phyloP scores from a whole-genome alignment of 257 asterid species.

The Solanum pennellii region DNA sequence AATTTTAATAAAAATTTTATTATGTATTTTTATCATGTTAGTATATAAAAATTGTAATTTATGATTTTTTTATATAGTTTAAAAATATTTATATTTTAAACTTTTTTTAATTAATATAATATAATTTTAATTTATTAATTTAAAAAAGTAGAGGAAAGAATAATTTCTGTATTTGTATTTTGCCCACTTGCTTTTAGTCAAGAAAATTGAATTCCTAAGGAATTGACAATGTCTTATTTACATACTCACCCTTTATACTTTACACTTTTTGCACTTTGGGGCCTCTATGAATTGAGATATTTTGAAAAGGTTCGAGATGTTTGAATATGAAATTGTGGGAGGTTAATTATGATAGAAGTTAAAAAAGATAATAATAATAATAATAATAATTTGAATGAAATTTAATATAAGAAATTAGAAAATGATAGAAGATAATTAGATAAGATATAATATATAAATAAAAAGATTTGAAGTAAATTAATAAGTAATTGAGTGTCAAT shows the following conservation, averaged over 20 bases:
- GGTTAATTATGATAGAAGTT: no score
- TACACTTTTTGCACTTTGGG: neutral
- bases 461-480: neutral
- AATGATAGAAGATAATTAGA: neutral
- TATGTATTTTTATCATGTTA: no score
- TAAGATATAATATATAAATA: neutral
- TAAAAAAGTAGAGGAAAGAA: no score
- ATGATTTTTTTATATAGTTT: fast-evolving
- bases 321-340: neutral
- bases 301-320: neutral
- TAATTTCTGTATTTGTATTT: neutral
- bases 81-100: no score
- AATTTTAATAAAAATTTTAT: fast-evolving
- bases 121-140: no score
- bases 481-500: fast-evolving
- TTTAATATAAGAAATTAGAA: fast-evolving
- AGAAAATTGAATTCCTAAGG: neutral
- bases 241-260: neutral
- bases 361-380: no score
- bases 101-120: no score
- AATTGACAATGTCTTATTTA: neutral
- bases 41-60: no score
- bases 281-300: neutral
- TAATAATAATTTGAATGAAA: neutral
- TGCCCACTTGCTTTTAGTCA: neutral